Base-by-base conservation (phyloP, 352 stramenopile species). In the Globisporangium alternatum region DNA sequence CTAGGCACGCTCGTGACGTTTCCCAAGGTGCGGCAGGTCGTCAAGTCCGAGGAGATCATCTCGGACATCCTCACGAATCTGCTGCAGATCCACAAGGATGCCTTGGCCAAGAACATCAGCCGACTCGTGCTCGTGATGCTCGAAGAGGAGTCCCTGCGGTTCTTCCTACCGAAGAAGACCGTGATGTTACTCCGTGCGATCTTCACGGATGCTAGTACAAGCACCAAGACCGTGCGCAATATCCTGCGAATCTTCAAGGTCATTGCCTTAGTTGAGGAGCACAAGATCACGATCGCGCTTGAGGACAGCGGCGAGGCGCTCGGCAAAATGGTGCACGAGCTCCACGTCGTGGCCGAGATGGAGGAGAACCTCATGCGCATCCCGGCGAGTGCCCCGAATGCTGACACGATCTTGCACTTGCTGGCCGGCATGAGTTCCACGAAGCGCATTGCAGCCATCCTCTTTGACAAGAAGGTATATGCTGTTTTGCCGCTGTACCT, bases 121-220 rank as follows among this genome's bases (percentile, higher is more conserved):
- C 75, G 85, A 0, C 64, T 92, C 5, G 69, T 93, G 12, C 45
- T 88, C 19, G 68, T 70, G 9, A 74, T 93, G 65, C 74, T 93
- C 3, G 67, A 79, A 15, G 81, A 93, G 39, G 83, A 93, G 44
- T 88, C 85, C 6, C 73, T 93, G 39, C 88, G 88, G 64, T 90
- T 93, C 39, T 93, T 93, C 54, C 56, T 93, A 13, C 85, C 82
- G 0, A 93, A 93, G 66, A 90, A 91, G 45, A 91, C 85, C 0
- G 78, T 93, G 2, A 78, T 76, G 58, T 56, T 91, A 5, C 60
- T 93, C 1, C 72, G 83, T 13, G 68, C 75, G 15, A 76, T 89
- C 15, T 83, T 90, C 49, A 83, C 80, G 1, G 76, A 84, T 17
- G 37, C 68, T 1, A 52, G 31, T 1, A 74, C 80, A 3, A 69